A percentile compares a stretch with the other conserved stretches of the same genome.
These are phyloP conservation scores for Nephelium lappaceum DNA, from an alignment of 345 rosid genomes.

Conservation along the genomic window DNA sequence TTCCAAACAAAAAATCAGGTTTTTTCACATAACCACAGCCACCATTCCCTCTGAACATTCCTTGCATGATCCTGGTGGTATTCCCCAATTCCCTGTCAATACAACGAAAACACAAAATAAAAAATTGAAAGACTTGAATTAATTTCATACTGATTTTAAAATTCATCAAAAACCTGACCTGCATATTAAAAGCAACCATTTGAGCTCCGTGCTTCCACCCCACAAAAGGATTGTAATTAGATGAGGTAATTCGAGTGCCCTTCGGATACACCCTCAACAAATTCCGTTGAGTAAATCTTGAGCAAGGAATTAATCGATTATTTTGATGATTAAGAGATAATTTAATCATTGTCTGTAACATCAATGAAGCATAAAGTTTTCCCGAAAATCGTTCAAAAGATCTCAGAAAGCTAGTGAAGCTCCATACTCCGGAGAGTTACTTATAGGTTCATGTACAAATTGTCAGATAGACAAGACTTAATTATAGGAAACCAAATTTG, in stretches of 20 bases:
- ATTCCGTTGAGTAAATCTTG: conserved; percentile 79
- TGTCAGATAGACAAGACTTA: background rate
- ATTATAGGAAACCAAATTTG: too few relatives aligned
- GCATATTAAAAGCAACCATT: conserved; percentile 99
- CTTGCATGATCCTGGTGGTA: conserved; percentile 83
- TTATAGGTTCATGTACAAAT: background rate
- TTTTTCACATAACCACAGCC: conserved; percentile 88
- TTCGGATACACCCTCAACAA: conserved; percentile 80
- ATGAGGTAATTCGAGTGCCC: conserved; percentile 69
- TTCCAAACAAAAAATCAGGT: conserved; percentile 57
- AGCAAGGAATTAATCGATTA: conserved; percentile 3
- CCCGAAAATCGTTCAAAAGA: background rate
- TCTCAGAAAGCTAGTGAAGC: too few relatives aligned
- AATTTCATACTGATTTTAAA: background rate
- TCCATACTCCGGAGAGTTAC: too few relatives aligned
- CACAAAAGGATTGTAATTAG: conserved; percentile 78
- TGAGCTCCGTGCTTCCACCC: conserved; percentile 99
- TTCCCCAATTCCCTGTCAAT: conserved; percentile 61
- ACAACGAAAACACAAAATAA: background rate
- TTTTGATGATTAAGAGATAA: background rate
- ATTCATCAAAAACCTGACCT: conserved; percentile 44
- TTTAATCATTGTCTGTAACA: too few relatives aligned
- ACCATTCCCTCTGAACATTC: conserved; percentile 84
- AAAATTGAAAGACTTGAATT: background rate
- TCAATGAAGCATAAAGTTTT: background rate